These are phyloP conservation scores for Hypoxylon lenormandii DNA, from an alignment of 495 filamentous ascomycete genomes.

Conservation along the genomic window DNA sequence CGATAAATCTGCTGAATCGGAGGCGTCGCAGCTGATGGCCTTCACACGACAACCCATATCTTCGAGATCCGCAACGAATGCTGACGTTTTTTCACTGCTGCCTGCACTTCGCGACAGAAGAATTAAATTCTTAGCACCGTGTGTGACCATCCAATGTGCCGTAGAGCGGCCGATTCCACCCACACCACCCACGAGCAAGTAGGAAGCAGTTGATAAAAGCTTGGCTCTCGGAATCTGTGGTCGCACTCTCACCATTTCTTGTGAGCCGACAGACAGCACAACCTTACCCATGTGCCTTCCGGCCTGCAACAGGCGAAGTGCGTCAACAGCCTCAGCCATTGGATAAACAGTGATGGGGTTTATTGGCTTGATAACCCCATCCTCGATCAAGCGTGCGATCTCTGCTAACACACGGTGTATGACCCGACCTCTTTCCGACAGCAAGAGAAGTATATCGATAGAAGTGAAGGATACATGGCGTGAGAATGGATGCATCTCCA, in stretches of 20 bases:
- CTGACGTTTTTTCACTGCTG: not conserved
- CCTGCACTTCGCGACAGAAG: conserved; percentile 65
- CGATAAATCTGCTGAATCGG: conserved; percentile 43
- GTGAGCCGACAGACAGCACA: conserved; percentile 50
- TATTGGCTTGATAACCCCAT: conserved; percentile 31
- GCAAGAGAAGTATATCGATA: conserved; percentile 44
- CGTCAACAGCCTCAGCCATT: conserved; percentile 57
- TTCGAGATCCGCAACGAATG: not conserved
- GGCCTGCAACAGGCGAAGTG: conserved; percentile 56
- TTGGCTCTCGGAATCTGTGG: not conserved
- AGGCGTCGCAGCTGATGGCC: conserved; percentile 61
- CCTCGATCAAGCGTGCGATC: conserved; percentile 15
- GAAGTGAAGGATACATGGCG: conserved; percentile 46
- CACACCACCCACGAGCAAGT: conserved; percentile 66
- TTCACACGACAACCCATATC: not conserved
- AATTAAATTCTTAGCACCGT: conserved; percentile 64
- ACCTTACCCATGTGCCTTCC: conserved; percentile 66
- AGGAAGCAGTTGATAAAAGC: not conserved
- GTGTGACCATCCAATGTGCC: conserved; percentile 60
- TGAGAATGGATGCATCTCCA: conserved; percentile 41
- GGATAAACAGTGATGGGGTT: conserved; percentile 51
- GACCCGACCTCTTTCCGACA: conserved; percentile 17
- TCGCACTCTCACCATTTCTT: not conserved
- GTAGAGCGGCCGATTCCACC: conserved; percentile 68
- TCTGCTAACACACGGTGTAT: conserved; percentile 34